Conservation (phyloP, 2,329 filamentous ascomycete species). For the Beauveria asiatica region DNA sequence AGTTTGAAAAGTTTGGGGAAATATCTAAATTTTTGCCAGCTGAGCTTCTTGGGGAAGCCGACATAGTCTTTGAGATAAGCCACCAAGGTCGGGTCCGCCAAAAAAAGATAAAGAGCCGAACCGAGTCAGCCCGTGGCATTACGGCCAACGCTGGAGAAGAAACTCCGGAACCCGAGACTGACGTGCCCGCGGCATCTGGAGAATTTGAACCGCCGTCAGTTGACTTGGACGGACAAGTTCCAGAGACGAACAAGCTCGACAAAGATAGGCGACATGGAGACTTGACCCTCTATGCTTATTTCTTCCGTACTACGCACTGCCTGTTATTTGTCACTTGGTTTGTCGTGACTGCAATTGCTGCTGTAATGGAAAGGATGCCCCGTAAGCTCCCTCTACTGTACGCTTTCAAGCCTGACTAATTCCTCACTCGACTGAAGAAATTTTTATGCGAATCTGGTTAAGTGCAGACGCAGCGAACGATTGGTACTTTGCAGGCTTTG, state of each 20-base stretch:
- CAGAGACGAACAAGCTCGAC: no score
- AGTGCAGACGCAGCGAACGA: slow-evolving; percentile 8
- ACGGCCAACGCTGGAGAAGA: no score
- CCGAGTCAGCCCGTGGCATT: no score
- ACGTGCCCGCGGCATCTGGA: no score
- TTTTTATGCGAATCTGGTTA: slow-evolving; percentile 10
- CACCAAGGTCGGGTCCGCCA: not conserved
- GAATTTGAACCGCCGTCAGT: no score
- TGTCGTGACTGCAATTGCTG: not conserved
- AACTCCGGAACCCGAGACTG: no score
- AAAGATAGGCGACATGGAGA: not conserved
- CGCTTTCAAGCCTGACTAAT: no score
- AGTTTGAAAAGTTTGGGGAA: no score
- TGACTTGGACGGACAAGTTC: no score
- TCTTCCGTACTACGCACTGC: not conserved
- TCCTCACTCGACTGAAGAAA: not conserved
- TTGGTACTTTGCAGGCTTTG: slow-evolving; percentile 8
- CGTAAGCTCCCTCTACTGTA: not conserved
- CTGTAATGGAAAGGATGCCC: not conserved
- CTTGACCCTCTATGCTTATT: not conserved
- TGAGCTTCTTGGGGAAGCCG: not conserved
- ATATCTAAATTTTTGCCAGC: no score
- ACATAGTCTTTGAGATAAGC: not conserved
- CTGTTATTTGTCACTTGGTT: not conserved
- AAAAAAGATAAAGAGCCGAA: not conserved